Base-by-base conservation (phyloP, 306 rosid species). In the Malus asiatica region DNA sequence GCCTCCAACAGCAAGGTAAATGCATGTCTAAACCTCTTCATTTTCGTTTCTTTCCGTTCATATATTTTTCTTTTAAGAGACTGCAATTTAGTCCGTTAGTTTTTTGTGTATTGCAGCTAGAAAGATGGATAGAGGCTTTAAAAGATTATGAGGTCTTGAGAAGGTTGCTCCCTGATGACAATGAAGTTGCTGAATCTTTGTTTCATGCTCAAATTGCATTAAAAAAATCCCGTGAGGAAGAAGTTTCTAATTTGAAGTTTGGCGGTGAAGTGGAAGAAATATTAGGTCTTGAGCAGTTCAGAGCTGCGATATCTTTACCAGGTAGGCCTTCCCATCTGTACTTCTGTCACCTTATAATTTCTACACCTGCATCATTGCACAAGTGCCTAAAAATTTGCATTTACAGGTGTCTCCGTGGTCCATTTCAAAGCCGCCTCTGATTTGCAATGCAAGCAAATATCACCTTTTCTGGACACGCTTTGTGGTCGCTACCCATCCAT, bases 221-320 rank as follows among this genome's bases (percentile, higher is more conserved):
- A 25, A 95, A 92, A 87, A 92, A 95, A 83, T 95, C 97, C 30
- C 88, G 90, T 23, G 97, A 97, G 68, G 97, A 89, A 79, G 98
- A 90, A 75, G 96, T 95, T 64, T 68, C 75, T 57, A 89, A 90
- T 84, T 80, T 95, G 83, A 95, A 90, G 82, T 95, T 92, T 66
- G 95, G 97, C 19, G 92, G 97, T 35, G 98, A 89, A 83, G 97
- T 92, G 67, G 98, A 95, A 86, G 85, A 76, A 80, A 90, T 95
- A 30, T 92, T 88, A 4, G 83, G 96, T 59, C 83, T 92, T 78
- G 97, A 92, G 79, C 94, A 88, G 81, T 90, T 95, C 72, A 80
- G 88, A 84, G 89, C 97, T 45, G 93, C 96, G 57, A 84, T 89
- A 80, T 86, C 93, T 60, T 88, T 79, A 53, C 88, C 91, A 72